Evolutionary conservation across 495 filamentous ascomycete genomes (phyloP), one percentile per base, ranked within the genome.

Genomic region (Thermothielavioides terrestris): DNA sequence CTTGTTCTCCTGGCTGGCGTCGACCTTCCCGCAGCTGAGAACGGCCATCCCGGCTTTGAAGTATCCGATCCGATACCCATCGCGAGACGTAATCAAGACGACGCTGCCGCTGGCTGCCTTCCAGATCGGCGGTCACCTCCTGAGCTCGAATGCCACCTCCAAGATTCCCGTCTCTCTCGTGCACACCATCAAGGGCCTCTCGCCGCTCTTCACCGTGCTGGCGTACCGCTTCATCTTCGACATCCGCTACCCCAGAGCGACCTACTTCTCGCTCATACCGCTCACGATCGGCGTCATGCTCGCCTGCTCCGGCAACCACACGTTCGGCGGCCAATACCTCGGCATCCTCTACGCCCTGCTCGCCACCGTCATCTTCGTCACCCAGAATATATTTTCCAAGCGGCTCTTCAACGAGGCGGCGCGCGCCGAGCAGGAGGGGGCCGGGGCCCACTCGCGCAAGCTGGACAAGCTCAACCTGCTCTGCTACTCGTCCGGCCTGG

Each of bases 111-210:
- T 99, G 20, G 89, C 94, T 2, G 74, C 83, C 38, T 99, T 99
- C 65, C 90, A 96, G 65, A 82, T 99, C 42, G 84, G 84, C 4
- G 92, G 94, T 14, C 94, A 97, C 67, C 88, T 99, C 36, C 73
- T 95, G 9, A 91, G 83, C 59, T 94, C 89, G 7, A 94, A 88
- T 59, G 90, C 92, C 12, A 99, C 89, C 42, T 81, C 86, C 36
- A 86, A 89, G 53, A 97, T 97, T 34, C 89, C 94, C 5, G 92
- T 99, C 8, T 95, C 91, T 18, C 76, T 99, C 34, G 92, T 99
- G 15, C 92, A 99, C 68, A 97, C 94, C 1, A 96, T 99, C 65
- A 99, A 99, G 70, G 94, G 92, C n/a, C 83, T 99, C 37, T 97
- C 94, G 1, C 92, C 92, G 2, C 77, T 99, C 22, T 91, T 97